Percentiles rank a stretch among this genome's conserved stretches.
phyloP scores from a whole-genome alignment of 2,329 filamentous ascomycete genomes.

The Aspergillus fischeri region DNA sequence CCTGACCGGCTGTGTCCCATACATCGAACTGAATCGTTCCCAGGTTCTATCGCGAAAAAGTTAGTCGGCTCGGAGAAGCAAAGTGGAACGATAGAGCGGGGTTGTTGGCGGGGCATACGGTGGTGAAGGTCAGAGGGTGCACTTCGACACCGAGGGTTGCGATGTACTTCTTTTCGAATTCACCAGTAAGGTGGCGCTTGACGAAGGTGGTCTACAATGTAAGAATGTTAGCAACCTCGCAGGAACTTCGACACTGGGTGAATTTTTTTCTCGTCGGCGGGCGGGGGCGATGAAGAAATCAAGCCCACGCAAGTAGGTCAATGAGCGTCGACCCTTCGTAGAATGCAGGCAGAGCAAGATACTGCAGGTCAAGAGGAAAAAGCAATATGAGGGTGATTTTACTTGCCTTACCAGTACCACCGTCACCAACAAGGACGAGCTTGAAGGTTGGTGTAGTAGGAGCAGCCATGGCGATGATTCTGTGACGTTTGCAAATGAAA shows the following conservation, averaged over 20 bases:
- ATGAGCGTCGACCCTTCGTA: neutral
- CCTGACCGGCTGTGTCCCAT: conserved; percentile 98
- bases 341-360: neutral
- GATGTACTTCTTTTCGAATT: conserved; percentile 99
- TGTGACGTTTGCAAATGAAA: conserved; percentile 18
- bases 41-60: conserved; percentile 62
- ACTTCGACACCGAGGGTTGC: conserved; percentile 99
- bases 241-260: conserved; percentile 13
- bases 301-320: conserved; percentile 8
- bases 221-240: conserved; percentile 20
- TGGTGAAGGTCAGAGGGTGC: conserved; percentile 95
- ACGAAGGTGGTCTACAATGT: conserved; percentile 87
- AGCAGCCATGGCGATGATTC: conserved; percentile 58
- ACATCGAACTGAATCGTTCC: conserved; percentile 98
- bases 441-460: conserved; percentile 79
- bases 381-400: conserved; percentile 8
- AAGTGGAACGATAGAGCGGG: conserved; percentile 24
- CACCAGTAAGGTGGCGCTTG: conserved; percentile 99
- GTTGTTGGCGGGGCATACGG: conserved; percentile 62
- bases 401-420: conserved; percentile 97
- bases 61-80: conserved; percentile 23
- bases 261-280: conserved; percentile 26
- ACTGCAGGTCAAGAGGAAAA: conserved; percentile 1
- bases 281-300: conserved; percentile 16
- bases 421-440: conserved; percentile 98